Conservation (phyloP, 2,329 filamentous ascomycete genomes). For the Venturia oleaginea region DNA sequence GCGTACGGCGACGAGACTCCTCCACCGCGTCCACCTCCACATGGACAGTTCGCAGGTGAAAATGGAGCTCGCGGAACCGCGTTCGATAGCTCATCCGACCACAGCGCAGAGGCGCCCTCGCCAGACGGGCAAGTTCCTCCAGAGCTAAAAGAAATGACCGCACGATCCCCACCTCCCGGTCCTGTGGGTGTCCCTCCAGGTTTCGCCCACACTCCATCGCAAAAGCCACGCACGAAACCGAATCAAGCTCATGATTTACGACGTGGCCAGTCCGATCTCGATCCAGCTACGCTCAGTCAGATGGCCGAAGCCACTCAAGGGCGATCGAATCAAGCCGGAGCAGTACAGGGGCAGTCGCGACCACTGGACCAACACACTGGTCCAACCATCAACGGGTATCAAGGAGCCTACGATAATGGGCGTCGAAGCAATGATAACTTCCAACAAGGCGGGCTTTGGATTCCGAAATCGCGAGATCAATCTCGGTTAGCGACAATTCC, state of each 20-base stretch:
- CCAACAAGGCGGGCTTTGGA: not conserved
- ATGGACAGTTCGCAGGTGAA: not conserved
- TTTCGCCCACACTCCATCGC: slow-evolving; percentile 66
- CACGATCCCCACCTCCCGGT: slow-evolving; percentile 47
- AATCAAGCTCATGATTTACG: slow-evolving; percentile 69
- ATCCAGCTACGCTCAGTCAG: slow-evolving; percentile 70
- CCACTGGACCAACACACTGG: not conserved
- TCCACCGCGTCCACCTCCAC: slow-evolving; percentile 14
- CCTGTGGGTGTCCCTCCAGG: slow-evolving; percentile 71
- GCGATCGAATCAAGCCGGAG: not conserved
- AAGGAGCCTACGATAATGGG: slow-evolving; percentile 3
- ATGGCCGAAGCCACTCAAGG: slow-evolving; percentile 55
- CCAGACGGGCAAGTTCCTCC: slow-evolving; percentile 21
- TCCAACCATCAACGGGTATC: not conserved
- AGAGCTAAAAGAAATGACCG: slow-evolving; percentile 26
- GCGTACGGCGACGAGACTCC: not conserved
- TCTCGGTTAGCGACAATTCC: slow-evolving; percentile 14
- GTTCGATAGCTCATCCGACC: slow-evolving; percentile 17
- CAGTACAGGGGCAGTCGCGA: slow-evolving; percentile 1
- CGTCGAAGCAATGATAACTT: slow-evolving; percentile 4
- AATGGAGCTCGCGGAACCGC: not conserved
- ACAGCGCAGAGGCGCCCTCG: slow-evolving; percentile 19
- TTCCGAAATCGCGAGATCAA: not conserved
- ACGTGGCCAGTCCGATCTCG: slow-evolving; percentile 75
- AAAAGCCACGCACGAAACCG: slow-evolving; percentile 59